Evolutionary conservation across 352 stramenopile species (phyloP), one percentile per base, ranked within the genome.

Genomic region (Globisporangium polare): DNA sequence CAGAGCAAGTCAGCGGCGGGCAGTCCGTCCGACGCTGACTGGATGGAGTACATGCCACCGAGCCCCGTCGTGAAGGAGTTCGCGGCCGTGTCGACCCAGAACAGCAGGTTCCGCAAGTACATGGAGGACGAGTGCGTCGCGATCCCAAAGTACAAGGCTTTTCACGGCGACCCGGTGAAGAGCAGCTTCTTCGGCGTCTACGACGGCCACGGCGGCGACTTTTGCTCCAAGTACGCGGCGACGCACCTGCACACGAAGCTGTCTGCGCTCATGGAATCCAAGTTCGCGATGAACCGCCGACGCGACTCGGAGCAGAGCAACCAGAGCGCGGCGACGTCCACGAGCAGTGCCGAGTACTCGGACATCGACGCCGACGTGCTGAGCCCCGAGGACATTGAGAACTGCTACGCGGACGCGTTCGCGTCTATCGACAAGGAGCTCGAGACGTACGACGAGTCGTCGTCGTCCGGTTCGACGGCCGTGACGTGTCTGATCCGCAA

Each of bases 51-150:
- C 27, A 66, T 66, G 53, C 60, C 60, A 20, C 61, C 76, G 3
- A 85, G 74, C 42, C 68, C 75, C 13, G 67, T 88, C 1, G 75
- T 89, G 58, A 67, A 74, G 27, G 82, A 92, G 60, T 92, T 86
- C 66, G 82, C 76, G 9, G 84, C 82, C 24, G 75, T 91, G 50
- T 87, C 80, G 31, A 88, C 83, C 17, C 84, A 94, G 66, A 94
- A 94, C 72, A 87, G 78, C 63, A 78, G 80, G 60, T 89, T 89
- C 60, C 73, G 83, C 26, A 83, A 86, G 55, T 51, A 88, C 69
- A 95, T 95, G 86, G 86, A 95, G 60, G 86, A 95, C 69, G 83
- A 89, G 58, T 91, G 81, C 68, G 81, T 93, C 12, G 80, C 80
- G 27, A 87, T 91, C 60, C 80, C 80, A 26, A 78, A 80, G 57